These are phyloP conservation scores for Annona cherimola DNA, from an alignment of 164 flowering plant genomes.

Conservation along the genomic window DNA sequence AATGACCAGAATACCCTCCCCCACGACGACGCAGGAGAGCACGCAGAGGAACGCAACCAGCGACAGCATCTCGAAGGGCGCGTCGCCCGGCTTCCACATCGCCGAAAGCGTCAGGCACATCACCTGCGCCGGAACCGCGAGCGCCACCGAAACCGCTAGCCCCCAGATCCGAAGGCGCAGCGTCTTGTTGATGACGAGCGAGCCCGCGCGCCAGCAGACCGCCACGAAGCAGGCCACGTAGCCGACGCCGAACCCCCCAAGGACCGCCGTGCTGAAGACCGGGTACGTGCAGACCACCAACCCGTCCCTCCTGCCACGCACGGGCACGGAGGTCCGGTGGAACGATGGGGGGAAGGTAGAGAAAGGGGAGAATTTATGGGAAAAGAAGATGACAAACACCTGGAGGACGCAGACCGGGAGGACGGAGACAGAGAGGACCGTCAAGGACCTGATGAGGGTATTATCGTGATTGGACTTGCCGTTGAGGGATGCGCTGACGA, in stretches of 20 bases:
- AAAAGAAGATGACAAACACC: conserved; percentile 26
- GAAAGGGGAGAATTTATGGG: no score
- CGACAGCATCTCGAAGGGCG: conserved; percentile 12
- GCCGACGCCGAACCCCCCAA: conserved; percentile 33
- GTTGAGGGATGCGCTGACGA: conserved; percentile 43
- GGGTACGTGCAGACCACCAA: conserved; percentile 49
- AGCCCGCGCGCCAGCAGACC: conserved; percentile 41
- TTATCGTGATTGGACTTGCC: conserved; percentile 9
- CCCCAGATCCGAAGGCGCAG: conserved; percentile 37
- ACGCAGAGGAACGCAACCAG: conserved; percentile 29
- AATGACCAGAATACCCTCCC: conserved; percentile 51
- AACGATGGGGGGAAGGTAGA: conserved; percentile 16
- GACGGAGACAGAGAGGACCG: conserved; percentile 20
- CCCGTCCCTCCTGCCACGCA: conserved; percentile 1
- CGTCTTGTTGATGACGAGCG: conserved; percentile 59
- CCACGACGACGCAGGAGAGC: conserved; percentile 37
- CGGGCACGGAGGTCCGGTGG: conserved; percentile 10
- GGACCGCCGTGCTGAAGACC: conserved; percentile 30
- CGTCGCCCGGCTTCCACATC: conserved; percentile 36
- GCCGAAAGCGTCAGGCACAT: conserved; percentile 27
- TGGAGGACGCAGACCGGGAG: conserved; percentile 36
- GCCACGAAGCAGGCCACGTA: conserved; percentile 36
- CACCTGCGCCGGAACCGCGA: conserved; percentile 31
- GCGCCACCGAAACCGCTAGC: conserved; percentile 31
- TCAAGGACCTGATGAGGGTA: conserved; percentile 12